Evolutionary conservation across 352 stramenopile species (phyloP), one percentile per base, ranked within the genome.

Genomic region (Phytophthora niederhauseri): DNA sequence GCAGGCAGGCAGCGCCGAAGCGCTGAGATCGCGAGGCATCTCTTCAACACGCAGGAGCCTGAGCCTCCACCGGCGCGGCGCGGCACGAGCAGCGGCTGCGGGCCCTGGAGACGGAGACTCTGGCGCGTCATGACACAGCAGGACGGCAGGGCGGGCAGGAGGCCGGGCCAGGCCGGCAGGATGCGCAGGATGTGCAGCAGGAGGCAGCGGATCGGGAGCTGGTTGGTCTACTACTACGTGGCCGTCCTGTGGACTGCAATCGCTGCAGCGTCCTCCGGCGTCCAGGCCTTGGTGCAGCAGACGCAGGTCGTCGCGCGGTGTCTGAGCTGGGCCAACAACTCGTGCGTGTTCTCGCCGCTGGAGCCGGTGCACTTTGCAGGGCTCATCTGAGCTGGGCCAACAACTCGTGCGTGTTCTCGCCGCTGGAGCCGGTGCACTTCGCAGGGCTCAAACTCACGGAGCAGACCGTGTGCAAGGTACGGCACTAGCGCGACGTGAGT

Each of bases 401-500:
- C 59, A 75, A 67, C 58, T 73, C 76, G 43, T 95, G 87, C 57
- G 66, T 45, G 11, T 93, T 95, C 50, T 51, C 68, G 5, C 69
- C 75, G 24, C 60, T 89, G 52, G 73, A 87, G n/a, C 73, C 76
- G 5, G 65, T 93, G 22, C 55, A 78, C 45, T 77, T 91, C 45
- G 60, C 72, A 14, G 61, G 69, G 0, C 75, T 93, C 0, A 57
- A 91, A 48, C 66, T 91, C 8, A 56, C 63, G 5, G 60, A 71
- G n/a, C 87, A 95, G 64, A 92, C 84, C 2, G 75, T 95, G 57
- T 95, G 87, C 70, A 91, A 87, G 64, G 84, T 90, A 78, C 9
- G 41, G 22, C 49, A 12, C 53, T 50, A 45, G 30, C 38, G 54
- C 24, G 11, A 41, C 11, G 34, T 31, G 9, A 31, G 28, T 6